Conservation (phyloP, 805 yeast genomes). For the Kuraishia borneana region DNA sequence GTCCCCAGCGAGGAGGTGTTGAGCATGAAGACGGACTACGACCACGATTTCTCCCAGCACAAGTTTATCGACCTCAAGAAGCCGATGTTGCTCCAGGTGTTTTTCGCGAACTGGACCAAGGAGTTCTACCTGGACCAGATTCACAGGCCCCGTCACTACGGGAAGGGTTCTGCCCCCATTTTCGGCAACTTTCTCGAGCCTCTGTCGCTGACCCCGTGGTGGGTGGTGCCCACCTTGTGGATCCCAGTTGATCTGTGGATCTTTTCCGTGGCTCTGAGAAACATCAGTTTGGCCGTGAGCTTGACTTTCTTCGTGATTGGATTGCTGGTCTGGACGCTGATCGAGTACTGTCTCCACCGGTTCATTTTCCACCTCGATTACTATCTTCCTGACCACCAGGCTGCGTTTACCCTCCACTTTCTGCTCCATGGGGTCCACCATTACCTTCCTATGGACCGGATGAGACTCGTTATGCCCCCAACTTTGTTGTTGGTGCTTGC, state of each 20-base stretch:
- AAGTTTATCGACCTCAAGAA: slow-evolving; percentile 76
- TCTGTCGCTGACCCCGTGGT: slow-evolving; percentile 87
- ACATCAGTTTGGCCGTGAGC: slow-evolving; percentile 34
- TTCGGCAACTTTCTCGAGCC: slow-evolving; percentile 96
- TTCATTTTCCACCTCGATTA: slow-evolving; percentile 88
- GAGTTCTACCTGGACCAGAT: slow-evolving; percentile 93
- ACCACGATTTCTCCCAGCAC: slow-evolving; percentile 62
- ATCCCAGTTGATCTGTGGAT: slow-evolving; percentile 65
- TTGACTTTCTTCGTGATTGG: slow-evolving; percentile 63
- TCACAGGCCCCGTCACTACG: slow-evolving; percentile 96
- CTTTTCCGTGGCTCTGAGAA: slow-evolving; percentile 44
- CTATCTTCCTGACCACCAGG: slow-evolving; percentile 69
- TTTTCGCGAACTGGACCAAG: slow-evolving; percentile 64
- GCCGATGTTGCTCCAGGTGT: slow-evolving; percentile 75
- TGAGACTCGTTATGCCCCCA: slow-evolving; percentile 95
- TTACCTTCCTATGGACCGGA: slow-evolving; percentile 92
- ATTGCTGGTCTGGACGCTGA: slow-evolving; percentile 84
- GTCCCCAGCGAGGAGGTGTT: slow-evolving; percentile 67
- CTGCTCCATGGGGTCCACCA: slow-evolving; percentile 94
- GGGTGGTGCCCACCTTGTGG: slow-evolving; percentile 83
- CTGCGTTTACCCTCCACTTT: slow-evolving; percentile 76
- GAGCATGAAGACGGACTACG: slow-evolving; percentile 68
- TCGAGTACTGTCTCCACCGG: slow-evolving; percentile 84
- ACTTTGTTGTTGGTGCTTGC: slow-evolving; percentile 63
- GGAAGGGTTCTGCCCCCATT: slow-evolving; percentile 91